Evolutionary conservation across 192 early-diverging fungal species (phyloP), one percentile per base, ranked within the genome.

Genomic region (Coemansia sp.): DNA sequence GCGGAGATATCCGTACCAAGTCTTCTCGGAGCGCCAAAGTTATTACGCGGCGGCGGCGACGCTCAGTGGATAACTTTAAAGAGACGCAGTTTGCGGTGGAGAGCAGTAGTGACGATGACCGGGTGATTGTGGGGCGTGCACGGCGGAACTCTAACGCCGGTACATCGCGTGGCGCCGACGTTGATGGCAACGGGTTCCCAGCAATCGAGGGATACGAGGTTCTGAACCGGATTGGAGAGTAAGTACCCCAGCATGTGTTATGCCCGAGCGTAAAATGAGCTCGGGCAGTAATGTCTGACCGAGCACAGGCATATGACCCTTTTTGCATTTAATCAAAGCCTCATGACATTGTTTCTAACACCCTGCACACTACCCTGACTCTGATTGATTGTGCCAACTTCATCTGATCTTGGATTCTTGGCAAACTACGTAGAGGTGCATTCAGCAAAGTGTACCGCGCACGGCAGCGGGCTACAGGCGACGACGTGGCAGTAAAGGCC

Each of bases 371-470:
- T 32, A 32, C 32, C 5, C 32, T 32, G 32, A 32, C 32, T 32
- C 32, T 19, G 47, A 49, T 21, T 19, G 47, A 19, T 49, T 8
- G 15, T 19, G n/a, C 47, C 47, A 21, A 21, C 1, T 43, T n/a
- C 41, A 43, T 43, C 41, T 43, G 12, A 15, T 43, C 41, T 43
- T 43, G 41, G 3, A 15, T 14, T 43, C 3, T 11, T n/a, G 14
- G 39, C 39, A 14, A 43, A 43, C 15, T 19, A 51, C 49, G 9
- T 84, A 92, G 90, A 70, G 92, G 93, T 35, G 93, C 93, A 15
- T 94, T 94, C 78, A 90, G 88, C 57, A 89, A 87, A 65, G 93
- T 94, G 11, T 93, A 90, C 82, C 85, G 87, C 62, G 93, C 91
- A 6, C 70, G 70, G 11, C 70, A 76, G 47, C 39, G 67, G 19